Evolutionary conservation across 257 asterid genomes (phyloP).

Genomic region (Penstemon eatonii): DNA sequence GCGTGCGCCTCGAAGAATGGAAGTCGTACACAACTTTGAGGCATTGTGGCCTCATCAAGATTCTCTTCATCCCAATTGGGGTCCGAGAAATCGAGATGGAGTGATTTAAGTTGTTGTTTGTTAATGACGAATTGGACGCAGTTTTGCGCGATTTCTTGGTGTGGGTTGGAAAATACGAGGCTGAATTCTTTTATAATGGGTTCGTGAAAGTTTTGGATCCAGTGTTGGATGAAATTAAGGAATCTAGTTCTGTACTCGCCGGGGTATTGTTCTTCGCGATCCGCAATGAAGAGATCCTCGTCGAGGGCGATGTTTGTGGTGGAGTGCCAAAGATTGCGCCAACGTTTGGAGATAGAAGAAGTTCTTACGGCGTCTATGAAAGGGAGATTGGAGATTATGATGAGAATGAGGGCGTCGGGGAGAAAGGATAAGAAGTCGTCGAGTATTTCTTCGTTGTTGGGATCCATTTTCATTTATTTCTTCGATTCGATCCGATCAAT

Average conservation of each 20-base stretch:
- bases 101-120: background rate
- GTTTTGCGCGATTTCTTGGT: background rate
- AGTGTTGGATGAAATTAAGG: slow-evolving; percentile 1
- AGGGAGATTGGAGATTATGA: slow-evolving; percentile 23
- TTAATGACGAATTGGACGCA: slow-evolving; percentile 16
- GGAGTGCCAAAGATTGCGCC: slow-evolving; percentile 20
- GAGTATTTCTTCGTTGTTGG: background rate
- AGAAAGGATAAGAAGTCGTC: slow-evolving; percentile 15
- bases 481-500: background rate
- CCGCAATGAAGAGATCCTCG: slow-evolving; percentile 22
- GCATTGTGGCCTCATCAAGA: background rate
- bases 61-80: slow-evolving; percentile 23
- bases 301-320: slow-evolving; percentile 30
- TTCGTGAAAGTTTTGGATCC: slow-evolving; percentile 28
- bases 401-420: slow-evolving; percentile 18
- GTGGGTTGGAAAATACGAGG: slow-evolving; percentile 18
- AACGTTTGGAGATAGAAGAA: slow-evolving; percentile 15
- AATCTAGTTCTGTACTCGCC: slow-evolving; percentile 17
- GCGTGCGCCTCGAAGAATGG: background rate
- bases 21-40: background rate
- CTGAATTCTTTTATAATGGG: background rate
- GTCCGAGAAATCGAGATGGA: slow-evolving; percentile 33
- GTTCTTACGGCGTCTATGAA: slow-evolving; percentile 29
- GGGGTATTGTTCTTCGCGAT: background rate
- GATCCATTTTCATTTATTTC: slow-evolving; percentile 8